Evolutionary conservation across 78 protist species (phyloP).

Genomic region (Dictyostelium capitatum): DNA sequence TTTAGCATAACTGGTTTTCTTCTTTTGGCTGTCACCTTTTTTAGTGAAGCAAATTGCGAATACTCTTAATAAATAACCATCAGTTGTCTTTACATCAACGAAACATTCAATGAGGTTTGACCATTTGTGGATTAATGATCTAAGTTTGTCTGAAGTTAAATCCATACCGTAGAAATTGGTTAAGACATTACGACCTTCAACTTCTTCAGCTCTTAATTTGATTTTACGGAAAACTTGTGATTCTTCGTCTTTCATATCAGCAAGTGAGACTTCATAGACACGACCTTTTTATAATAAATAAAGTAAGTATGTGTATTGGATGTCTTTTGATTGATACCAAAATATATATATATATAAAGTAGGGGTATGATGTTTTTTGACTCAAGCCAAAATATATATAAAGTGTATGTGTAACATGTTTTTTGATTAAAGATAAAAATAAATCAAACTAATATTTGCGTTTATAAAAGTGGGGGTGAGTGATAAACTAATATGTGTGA

Average conservation of each 20-base stretch:
- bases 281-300: too few relatives aligned
- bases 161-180: slow-evolving; percentile 99
- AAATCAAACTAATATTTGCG: too few relatives aligned
- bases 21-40: slow-evolving; percentile 87
- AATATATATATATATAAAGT: too few relatives aligned
- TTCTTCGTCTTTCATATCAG: slow-evolving; percentile 96
- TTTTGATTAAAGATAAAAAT: too few relatives aligned
- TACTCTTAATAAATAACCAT: slow-evolving; percentile 96
- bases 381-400: too few relatives aligned
- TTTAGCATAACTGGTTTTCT: slow-evolving; percentile 97
- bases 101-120: slow-evolving; percentile 97
- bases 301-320: too few relatives aligned
- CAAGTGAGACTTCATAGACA: slow-evolving; percentile 97
- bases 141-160: slow-evolving; percentile 99
- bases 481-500: too few relatives aligned
- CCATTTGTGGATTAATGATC: slow-evolving; percentile 97
- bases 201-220: slow-evolving; percentile 96
- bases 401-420: too few relatives aligned
- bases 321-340: too few relatives aligned
- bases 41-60: slow-evolving; percentile 99
- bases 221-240: slow-evolving; percentile 96
- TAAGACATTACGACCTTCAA: slow-evolving; percentile 94
- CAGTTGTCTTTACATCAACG: slow-evolving; percentile 95
- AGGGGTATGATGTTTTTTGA: too few relatives aligned
- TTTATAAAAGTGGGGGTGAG: too few relatives aligned